A percentile compares a stretch with the other conserved stretches of the same genome.
Conservation (phyloP, 495 filamentous ascomycete genomes). For the Polyplosphaeria fusca region DNA sequence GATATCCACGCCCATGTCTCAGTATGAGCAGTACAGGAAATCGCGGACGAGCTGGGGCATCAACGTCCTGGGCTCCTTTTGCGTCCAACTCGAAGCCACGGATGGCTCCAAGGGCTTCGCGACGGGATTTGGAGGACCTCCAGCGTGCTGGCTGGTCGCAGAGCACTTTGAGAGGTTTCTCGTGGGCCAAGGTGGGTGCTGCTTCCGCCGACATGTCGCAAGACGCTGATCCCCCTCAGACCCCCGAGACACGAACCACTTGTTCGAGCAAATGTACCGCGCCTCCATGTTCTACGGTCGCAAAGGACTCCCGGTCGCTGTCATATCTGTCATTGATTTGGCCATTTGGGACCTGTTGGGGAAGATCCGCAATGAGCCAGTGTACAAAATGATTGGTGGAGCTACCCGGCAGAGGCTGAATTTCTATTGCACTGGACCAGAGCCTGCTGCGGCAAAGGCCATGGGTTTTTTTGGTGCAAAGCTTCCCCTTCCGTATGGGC, state of each 20-base stretch:
- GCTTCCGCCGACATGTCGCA: neutral
- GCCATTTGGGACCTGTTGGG: constrained; percentile 89
- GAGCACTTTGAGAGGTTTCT: constrained; percentile 90
- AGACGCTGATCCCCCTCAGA: constrained; percentile 44
- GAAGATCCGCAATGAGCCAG: constrained; percentile 85
- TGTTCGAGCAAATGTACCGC: constrained; percentile 95
- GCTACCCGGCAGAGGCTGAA: constrained; percentile 72
- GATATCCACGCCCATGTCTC: constrained; percentile 87
- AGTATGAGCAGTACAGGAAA: constrained; percentile 79
- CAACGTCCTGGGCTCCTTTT: constrained; percentile 91
- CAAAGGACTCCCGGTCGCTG: constrained; percentile 83
- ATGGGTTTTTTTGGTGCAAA: constrained; percentile 89
- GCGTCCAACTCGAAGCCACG: constrained; percentile 82
- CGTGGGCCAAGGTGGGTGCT: constrained; percentile 62
- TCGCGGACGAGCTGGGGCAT: constrained; percentile 93
- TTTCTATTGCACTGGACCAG: constrained; percentile 93
- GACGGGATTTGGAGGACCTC: constrained; percentile 89
- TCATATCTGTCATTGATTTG: constrained; percentile 90
- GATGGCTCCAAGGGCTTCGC: constrained; percentile 91
- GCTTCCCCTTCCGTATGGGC: constrained; percentile 81
- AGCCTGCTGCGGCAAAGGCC: constrained; percentile 70
- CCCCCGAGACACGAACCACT: constrained; percentile 78
- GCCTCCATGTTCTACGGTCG: constrained; percentile 93
- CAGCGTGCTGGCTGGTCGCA: constrained; percentile 87
- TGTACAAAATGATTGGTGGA: constrained; percentile 91